A percentile compares a stretch with the other conserved stretches of the same genome.
Evolutionary conservation across 1,284 basidiomycete genomes (phyloP).

Genomic region (Earliella scabrosa): DNA sequence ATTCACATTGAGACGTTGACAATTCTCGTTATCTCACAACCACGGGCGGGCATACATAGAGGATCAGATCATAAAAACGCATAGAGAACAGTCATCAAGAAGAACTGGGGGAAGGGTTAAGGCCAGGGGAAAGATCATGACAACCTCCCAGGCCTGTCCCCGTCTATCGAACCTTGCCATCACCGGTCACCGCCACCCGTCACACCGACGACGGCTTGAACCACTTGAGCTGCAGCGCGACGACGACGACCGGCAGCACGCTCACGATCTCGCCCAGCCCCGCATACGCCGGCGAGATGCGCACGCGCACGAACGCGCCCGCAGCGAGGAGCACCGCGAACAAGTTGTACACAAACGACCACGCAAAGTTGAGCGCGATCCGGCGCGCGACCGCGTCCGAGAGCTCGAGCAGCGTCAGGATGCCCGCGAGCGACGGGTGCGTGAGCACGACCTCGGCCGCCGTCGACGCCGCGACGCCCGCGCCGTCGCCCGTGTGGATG

Average conservation of each 20-base stretch:
- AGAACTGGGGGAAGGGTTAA: too few relatives aligned
- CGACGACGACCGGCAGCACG: constrained; percentile 45
- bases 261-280: constrained; percentile 48
- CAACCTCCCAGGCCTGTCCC: too few relatives aligned
- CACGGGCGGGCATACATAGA: too few relatives aligned
- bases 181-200: too few relatives aligned
- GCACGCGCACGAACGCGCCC: constrained; percentile 47
- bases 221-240: constrained; percentile 40
- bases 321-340: constrained; percentile 52
- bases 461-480: constrained; percentile 39
- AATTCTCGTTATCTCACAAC: too few relatives aligned
- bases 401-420: constrained; percentile 45
- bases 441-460: constrained; percentile 55
- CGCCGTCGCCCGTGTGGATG: constrained; percentile 45
- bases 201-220: constrained; percentile 26
- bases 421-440: constrained; percentile 38
- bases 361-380: constrained; percentile 48
- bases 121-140: too few relatives aligned
- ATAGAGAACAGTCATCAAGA: too few relatives aligned
- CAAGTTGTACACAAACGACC: constrained; percentile 50
- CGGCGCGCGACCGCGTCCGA: constrained; percentile 45
- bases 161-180: too few relatives aligned
- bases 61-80: too few relatives aligned
- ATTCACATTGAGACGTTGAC: too few relatives aligned
- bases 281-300: constrained; percentile 47